Evolutionary conservation across 2,329 filamentous ascomycete genomes (phyloP).

Genomic region (Fusarium coffeatum): DNA sequence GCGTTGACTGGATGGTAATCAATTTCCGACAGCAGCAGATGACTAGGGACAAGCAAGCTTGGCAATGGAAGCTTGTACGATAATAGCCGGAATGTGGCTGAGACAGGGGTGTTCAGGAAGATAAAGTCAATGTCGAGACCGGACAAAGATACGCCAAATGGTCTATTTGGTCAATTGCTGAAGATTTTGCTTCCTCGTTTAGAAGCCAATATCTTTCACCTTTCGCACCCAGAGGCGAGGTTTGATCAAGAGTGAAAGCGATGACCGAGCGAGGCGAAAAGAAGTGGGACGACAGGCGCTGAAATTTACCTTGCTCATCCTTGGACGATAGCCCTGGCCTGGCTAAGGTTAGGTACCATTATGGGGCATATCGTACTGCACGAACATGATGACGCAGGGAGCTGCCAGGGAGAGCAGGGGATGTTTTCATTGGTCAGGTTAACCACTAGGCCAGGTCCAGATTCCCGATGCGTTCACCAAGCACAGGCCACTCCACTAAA

Average conservation of each 20-base stretch:
- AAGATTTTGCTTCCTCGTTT: neutral
- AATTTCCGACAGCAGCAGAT: constrained; percentile 15
- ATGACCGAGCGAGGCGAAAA: constrained; percentile 12
- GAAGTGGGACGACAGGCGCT: constrained; percentile 31
- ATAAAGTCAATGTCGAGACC: constrained; percentile 4
- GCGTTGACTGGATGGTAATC: constrained; percentile 17
- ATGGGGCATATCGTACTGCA: constrained; percentile 3
- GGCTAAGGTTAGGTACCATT: neutral
- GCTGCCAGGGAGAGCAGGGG: neutral
- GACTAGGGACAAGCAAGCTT: constrained; percentile 16
- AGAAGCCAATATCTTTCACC: constrained; percentile 17
- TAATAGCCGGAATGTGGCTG: constrained; percentile 31
- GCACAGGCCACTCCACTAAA: constrained; percentile 28
- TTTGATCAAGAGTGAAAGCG: constrained; percentile 31
- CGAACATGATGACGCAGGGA: constrained; percentile 36
- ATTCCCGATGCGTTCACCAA: constrained; percentile 22
- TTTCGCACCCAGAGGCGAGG: constrained; percentile 38
- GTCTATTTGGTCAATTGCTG: neutral
- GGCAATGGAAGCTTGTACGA: constrained; percentile 15
- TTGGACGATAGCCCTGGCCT: constrained; percentile 14
- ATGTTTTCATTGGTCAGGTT: constrained; percentile 13
- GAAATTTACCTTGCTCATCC: constrained; percentile 23
- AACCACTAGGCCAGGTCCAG: constrained; percentile 22
- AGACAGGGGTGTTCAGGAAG: constrained; percentile 14
- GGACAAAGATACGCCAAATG: neutral